Evolutionary conservation across 257 asterid genomes (phyloP), one percentile per base, ranked within the genome.

Genomic region (Osmanthus fragrans): DNA sequence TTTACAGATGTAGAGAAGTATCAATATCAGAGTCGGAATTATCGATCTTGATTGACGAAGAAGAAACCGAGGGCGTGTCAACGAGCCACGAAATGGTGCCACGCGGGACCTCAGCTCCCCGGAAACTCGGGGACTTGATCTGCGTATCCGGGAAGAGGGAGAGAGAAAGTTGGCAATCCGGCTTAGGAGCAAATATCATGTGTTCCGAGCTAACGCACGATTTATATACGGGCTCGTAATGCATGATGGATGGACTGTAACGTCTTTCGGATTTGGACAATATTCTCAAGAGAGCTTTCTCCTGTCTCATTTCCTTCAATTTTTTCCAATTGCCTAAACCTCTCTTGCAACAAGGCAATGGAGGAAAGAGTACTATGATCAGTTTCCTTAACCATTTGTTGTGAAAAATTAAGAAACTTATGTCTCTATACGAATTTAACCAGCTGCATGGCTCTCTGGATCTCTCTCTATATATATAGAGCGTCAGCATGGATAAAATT

Each of bases 1-100:
- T 81, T 87, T 77, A 87, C 33, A 89, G 87, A 81, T 82, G 93
- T 49, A 89, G 91, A 80, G 93, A 89, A 75, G 93, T 89, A 64
- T 89, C 93, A 19, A 89, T 74, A 76, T 89, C 88, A 21, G 80
- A 27, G 73, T 60, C 80, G 9, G 81, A 67, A 47, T 67, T 78
- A 27, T 75, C 80, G 30, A 58, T 18, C 29, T 70, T 68, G 73
- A 70, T 58, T n/a, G 77, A 58, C 18, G 79, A 47, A 51, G 77
- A 21, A 70, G 70, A 66, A 32, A 23, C 83, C 33, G 69, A 68
- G n/a, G 80, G 74, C 12, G 81, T 79, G 71, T 84, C 77, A 73
- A n/a, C 23, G 33, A 73, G 73, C 71, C 70, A 45, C 37, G 87
- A 76, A 58, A 68, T 79, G 1, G 77, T 30, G 39, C 13, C 64